These are phyloP conservation scores for Yarrowia osloensis DNA, from an alignment of 805 yeast species.

Conservation along the genomic window DNA sequence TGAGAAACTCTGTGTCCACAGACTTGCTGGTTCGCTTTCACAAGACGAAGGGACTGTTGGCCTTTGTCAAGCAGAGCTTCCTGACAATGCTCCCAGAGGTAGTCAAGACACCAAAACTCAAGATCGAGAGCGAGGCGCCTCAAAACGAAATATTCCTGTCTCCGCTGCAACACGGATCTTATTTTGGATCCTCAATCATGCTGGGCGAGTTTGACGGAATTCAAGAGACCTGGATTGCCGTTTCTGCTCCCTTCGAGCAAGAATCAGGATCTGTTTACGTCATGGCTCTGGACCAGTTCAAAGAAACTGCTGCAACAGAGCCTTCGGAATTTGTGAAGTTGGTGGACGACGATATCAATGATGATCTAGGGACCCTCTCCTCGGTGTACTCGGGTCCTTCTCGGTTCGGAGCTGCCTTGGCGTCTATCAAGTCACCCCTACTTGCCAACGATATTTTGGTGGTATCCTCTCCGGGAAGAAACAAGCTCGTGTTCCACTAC, in stretches of 20 bases:
- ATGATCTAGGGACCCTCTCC: constrained; percentile 32
- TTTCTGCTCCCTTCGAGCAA: constrained; percentile 53
- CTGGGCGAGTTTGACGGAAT: constrained; percentile 48
- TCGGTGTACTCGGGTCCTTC: constrained; percentile 32
- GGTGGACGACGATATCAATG: constrained; percentile 1
- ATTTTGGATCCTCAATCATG: constrained; percentile 52
- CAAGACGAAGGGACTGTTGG: neutral
- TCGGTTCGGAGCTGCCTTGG: constrained; percentile 14
- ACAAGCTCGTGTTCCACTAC: constrained; percentile 13
- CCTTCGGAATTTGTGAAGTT: neutral
- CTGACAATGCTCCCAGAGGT: constrained; percentile 13
- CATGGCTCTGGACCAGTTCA: constrained; percentile 17
- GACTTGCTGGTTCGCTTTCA: neutral
- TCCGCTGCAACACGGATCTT: constrained; percentile 40
- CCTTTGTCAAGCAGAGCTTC: neutral
- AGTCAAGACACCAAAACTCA: neutral
- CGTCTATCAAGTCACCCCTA: neutral
- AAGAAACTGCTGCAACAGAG: neutral
- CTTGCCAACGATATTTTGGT: constrained; percentile 10
- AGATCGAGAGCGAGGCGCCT: neutral
- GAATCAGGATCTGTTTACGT: neutral
- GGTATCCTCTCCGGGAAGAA: neutral
- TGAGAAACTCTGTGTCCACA: neutral
- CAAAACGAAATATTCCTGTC: constrained; percentile 32
- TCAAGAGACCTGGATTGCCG: constrained; percentile 48